These are phyloP conservation scores for Millerago galiae DNA, from an alignment of 805 yeast species.

Conservation along the genomic window DNA sequence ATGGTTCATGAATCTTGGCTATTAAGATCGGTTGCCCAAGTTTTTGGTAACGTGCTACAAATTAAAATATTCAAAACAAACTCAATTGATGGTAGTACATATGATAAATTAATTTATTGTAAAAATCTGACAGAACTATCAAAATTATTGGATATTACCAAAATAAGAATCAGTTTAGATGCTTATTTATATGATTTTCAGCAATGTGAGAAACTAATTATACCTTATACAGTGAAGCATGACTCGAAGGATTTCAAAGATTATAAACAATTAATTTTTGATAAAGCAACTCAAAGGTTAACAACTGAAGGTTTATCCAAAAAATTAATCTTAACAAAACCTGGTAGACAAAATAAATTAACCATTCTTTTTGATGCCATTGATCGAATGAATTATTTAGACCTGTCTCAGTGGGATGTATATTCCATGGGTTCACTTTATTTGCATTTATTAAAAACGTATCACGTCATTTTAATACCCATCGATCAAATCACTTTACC, in stretches of 20 bases:
- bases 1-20: conserved; percentile 92
- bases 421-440: conserved; percentile 36
- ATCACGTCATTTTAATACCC: conserved; percentile 51
- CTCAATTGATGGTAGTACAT: conserved; percentile 7
- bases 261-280: conserved; percentile 37
- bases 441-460: conserved; percentile 41
- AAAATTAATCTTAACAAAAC: conserved; percentile 47
- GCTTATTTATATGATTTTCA: conserved; percentile 62
- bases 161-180: conserved; percentile 65
- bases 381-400: conserved; percentile 48
- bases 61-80: conserved; percentile 35
- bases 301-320: conserved; percentile 30
- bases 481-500: conserved; percentile 45
- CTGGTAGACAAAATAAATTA: conserved; percentile 44
- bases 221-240: conserved; percentile 35
- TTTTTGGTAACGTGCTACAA: conserved; percentile 56
- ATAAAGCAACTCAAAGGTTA: conserved; percentile 45
- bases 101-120: conserved; percentile 27
- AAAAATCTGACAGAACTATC: conserved; percentile 28
- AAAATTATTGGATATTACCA: conserved; percentile 60
- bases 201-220: conserved; percentile 40
- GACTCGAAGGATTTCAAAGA: conserved; percentile 24
- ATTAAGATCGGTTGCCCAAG: conserved; percentile 68
- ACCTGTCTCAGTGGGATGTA: conserved; percentile 61
- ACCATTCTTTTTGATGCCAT: conserved; percentile 43